phyloP scores from a whole-genome alignment of 164 flowering plant species.

The Vitis rotundifolia region DNA sequence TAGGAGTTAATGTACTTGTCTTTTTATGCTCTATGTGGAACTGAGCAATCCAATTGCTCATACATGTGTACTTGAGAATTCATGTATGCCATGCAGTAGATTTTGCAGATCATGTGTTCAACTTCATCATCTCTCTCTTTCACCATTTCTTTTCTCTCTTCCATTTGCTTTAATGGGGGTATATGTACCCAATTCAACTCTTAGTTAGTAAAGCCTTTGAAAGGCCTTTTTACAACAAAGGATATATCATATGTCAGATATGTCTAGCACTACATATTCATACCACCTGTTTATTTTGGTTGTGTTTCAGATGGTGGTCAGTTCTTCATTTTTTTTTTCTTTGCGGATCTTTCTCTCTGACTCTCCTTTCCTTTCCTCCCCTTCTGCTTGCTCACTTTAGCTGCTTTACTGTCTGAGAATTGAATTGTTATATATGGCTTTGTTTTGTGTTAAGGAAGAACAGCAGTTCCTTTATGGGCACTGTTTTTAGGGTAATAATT shows the following conservation, averaged over 20 bases:
- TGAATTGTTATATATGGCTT: not conserved
- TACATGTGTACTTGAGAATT: constrained; percentile 13
- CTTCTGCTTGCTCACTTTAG: constrained; percentile 1
- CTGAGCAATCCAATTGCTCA: constrained; percentile 5
- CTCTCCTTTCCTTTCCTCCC: not conserved
- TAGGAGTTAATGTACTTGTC: constrained; percentile 11
- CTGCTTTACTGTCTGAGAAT: constrained; percentile 7
- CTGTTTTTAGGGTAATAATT: too few relatives aligned
- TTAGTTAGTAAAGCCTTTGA: constrained; percentile 11
- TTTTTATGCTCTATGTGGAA: not conserved
- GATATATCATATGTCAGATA: constrained; percentile 25
- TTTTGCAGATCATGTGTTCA: constrained; percentile 19
- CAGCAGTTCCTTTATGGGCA: too few relatives aligned
- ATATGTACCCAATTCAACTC: too few relatives aligned
- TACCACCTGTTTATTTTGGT: constrained; percentile 6
- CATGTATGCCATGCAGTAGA: constrained; percentile 5
- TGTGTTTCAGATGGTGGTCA: constrained; percentile 10
- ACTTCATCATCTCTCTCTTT: constrained; percentile 2
- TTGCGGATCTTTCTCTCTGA: constrained; percentile 4
- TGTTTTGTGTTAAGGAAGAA: too few relatives aligned
- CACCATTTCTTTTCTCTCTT: constrained; percentile 9
- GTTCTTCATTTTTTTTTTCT: not conserved
- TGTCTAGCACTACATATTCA: constrained; percentile 8
- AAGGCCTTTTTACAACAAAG: constrained; percentile 20
- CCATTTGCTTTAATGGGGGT: too few relatives aligned